Base-by-base conservation (phyloP, 768 basidiomycete genomes). In the Coprinopsis cinerea region DNA sequence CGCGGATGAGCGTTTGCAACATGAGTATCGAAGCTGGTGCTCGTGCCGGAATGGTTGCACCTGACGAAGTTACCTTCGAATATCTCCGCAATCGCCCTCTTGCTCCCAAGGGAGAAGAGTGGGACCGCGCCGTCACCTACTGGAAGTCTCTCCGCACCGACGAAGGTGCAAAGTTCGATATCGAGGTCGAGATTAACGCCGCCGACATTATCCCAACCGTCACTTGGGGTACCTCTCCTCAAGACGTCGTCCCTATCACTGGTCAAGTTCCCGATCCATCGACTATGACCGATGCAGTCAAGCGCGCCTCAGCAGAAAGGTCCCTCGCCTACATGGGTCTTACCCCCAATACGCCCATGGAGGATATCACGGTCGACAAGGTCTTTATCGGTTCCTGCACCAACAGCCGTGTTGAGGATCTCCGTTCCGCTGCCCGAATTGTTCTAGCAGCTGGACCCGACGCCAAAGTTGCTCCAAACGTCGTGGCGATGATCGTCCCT, bases 1-100 rank as follows among this genome's bases (percentile, higher is more conserved):
- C 87, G 32, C 82, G 91, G 44, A 91, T 88, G 87, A 88, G 84
- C 59, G 83, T 83, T 54, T 92, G 91, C 70, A 94, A 94, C 69
- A 93, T 94, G 92, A 92, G 90, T 52, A 93, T 94, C 61, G 92
- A 94, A 65, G 92, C 84, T 49, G 92, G 92, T 59, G 92, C 92
- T 57, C 81, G 92, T 59, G 92, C 92, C 10, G 91, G 91, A 45
- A 92, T 94, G 90, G 78, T 94, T 50, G 91, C 89, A 15, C 91
- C 92, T 1, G 92, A 94, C 62, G 85, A 92, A 23, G 71, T 83
- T 52, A 94, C 92, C 10, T 92, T 93, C 61, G 74, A 77, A 25
- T 94, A 94, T 66, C 82, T 94, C 53, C 79, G 78, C 49, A 78
- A 82, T 43, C 82, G 90, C 40, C 91, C 92, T 36, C 73, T 94